Percentiles rank a stretch among this genome's conserved stretches.
Evolutionary conservation across 257 asterid genomes (phyloP).

Genomic region (Coffea canephora): DNA sequence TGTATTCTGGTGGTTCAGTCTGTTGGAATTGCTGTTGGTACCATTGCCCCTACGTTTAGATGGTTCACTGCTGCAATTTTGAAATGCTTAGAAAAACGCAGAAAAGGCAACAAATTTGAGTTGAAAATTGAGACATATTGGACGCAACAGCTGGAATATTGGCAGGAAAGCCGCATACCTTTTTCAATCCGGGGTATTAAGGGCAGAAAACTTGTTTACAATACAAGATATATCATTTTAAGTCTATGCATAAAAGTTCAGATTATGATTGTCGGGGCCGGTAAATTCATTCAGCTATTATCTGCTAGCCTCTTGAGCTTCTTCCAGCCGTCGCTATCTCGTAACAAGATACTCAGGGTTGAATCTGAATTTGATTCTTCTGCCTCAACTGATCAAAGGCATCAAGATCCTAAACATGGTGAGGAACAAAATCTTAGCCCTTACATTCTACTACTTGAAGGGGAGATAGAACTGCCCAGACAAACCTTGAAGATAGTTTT

Average conservation of each 20-base stretch:
- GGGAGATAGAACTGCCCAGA: slow-evolving; percentile 10
- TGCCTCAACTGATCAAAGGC: neutral
- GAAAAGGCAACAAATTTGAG: neutral
- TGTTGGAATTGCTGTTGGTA: no score
- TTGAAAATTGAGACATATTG: slow-evolving; percentile 15
- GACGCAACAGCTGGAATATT: slow-evolving; percentile 13
- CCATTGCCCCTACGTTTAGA: slow-evolving; percentile 8
- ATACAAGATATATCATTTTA: neutral
- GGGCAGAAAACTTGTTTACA: slow-evolving; percentile 16
- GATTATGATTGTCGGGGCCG: neutral
- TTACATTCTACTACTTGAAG: slow-evolving; percentile 24
- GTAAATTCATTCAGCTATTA: slow-evolving; percentile 8
- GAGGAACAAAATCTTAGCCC: neutral
- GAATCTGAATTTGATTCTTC: neutral
- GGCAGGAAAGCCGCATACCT: slow-evolving; percentile 13
- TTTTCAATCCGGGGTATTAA: slow-evolving; percentile 5
- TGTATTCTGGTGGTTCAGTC: no score
- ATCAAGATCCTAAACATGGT: neutral
- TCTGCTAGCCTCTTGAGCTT: neutral
- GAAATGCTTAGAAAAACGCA: neutral
- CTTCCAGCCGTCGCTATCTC: neutral
- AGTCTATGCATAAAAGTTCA: slow-evolving; percentile 13
- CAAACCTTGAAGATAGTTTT: neutral
- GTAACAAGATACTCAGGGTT: neutral
- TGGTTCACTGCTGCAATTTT: slow-evolving; percentile 8